These are phyloP conservation scores for Daldinia loculata DNA, from an alignment of 495 filamentous ascomycete genomes.

Conservation along the genomic window DNA sequence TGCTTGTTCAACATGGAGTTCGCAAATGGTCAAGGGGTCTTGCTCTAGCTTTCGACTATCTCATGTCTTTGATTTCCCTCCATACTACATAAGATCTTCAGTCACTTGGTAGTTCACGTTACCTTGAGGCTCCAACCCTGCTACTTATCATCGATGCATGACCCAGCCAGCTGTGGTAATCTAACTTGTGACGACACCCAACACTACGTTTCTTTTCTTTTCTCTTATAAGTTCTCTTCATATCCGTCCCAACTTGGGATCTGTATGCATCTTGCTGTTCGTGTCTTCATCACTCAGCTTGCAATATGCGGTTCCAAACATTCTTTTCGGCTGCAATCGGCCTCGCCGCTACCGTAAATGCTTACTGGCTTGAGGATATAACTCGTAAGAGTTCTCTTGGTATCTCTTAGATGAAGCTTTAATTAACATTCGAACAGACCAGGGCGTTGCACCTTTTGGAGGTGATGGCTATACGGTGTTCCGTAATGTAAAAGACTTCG, in stretches of 20 bases:
- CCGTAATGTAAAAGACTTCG: constrained; percentile 68
- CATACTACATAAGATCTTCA: constrained; percentile 13
- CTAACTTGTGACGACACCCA: constrained; percentile 34
- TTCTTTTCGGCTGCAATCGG: constrained; percentile 51
- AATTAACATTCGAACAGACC: constrained; percentile 46
- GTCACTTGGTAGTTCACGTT: constrained; percentile 34
- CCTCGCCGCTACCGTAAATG: constrained; percentile 50
- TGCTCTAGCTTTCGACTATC: constrained; percentile 18
- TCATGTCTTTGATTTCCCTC: constrained; percentile 20
- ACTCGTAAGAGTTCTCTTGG: constrained; percentile 44
- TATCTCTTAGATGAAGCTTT: neutral
- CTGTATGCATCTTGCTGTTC: constrained; percentile 22
- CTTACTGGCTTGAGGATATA: constrained; percentile 57
- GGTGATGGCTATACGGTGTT: constrained; percentile 61
- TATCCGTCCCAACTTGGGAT: constrained; percentile 23
- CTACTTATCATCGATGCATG: constrained; percentile 20
- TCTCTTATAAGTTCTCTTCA: constrained; percentile 41
- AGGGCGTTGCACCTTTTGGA: constrained; percentile 58
- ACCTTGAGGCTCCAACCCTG: constrained; percentile 26
- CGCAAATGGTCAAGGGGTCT: constrained; percentile 15
- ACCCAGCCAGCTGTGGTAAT: constrained; percentile 31
- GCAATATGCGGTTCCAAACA: constrained; percentile 52
- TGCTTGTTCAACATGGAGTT: constrained; percentile 22
- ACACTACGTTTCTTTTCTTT: constrained; percentile 15
- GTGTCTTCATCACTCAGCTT: constrained; percentile 31